Percentiles rank a stretch among this genome's conserved stretches.
Conservation (phyloP, 495 filamentous ascomycete genomes). For the Geoglossum glabrum region DNA sequence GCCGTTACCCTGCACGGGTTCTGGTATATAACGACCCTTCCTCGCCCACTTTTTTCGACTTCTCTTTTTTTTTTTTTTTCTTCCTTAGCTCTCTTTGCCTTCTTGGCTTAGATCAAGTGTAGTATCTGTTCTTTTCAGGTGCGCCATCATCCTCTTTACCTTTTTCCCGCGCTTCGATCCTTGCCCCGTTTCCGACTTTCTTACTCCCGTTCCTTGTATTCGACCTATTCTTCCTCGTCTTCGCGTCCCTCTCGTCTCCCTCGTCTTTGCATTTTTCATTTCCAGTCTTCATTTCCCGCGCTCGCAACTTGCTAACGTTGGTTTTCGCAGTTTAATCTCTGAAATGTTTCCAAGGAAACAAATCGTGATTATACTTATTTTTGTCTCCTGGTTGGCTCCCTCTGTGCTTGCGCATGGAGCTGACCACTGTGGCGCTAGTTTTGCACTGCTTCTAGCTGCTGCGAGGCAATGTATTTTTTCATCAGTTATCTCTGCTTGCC, state of each 20-base stretch:
- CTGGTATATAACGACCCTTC: constrained; percentile 6
- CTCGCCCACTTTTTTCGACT: constrained; percentile 26
- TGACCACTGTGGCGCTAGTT: constrained; percentile 64
- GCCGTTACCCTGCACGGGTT: not conserved
- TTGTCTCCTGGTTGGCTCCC: constrained; percentile 30
- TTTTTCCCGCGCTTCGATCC: too few relatives aligned
- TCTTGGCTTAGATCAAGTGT: constrained; percentile 96
- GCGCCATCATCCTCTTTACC: not conserved
- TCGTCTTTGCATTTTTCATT: too few relatives aligned
- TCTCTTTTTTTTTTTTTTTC: constrained; percentile 6
- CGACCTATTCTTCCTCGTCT: too few relatives aligned
- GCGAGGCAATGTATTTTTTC: constrained; percentile 46
- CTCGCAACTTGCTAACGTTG: not conserved
- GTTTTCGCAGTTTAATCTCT: constrained; percentile 47
- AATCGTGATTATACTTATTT: constrained; percentile 21
- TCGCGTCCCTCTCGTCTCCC: too few relatives aligned
- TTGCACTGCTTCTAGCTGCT: constrained; percentile 74
- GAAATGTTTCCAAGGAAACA: constrained; percentile 23
- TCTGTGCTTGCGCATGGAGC: constrained; percentile 69
- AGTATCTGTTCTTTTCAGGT: constrained; percentile 97
- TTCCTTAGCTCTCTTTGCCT: constrained; percentile 23
- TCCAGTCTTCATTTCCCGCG: too few relatives aligned
- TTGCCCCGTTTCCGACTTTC: too few relatives aligned
- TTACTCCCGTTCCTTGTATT: not conserved
- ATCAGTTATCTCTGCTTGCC: constrained; percentile 7